Evolutionary conservation across 345 rosid species (phyloP).

Genomic region (Eucalyptus cloeziana): DNA sequence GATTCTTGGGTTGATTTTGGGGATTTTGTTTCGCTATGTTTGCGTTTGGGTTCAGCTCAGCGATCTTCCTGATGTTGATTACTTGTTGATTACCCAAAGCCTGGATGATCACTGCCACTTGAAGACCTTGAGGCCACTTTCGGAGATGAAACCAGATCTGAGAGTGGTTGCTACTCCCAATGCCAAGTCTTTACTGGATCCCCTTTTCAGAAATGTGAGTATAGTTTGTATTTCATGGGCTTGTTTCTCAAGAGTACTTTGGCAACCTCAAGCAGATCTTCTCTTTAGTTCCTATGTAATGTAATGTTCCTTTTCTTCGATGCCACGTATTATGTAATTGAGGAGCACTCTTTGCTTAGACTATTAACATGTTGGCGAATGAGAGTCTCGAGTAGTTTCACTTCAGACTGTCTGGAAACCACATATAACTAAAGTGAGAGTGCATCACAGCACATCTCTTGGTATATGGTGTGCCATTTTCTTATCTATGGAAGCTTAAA

Average conservation of each 20-base stretch:
- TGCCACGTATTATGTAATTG: not conserved
- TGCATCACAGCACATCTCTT: not conserved
- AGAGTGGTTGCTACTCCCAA: constrained; percentile 81
- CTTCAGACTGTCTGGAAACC: not conserved
- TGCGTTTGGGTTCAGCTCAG: constrained; percentile 44
- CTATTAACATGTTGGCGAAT: not conserved
- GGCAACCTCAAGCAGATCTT: not conserved
- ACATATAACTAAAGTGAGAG: not conserved
- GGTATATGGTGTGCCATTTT: not conserved
- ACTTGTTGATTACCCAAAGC: constrained; percentile 84
- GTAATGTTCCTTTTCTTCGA: not conserved
- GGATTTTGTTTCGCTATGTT: not conserved
- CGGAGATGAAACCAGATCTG: constrained; percentile 41
- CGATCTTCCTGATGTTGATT: constrained; percentile 73
- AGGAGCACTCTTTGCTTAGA: not conserved
- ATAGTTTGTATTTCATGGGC: not conserved
- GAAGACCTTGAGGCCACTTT: constrained; percentile 66
- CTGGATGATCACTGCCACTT: constrained; percentile 94
- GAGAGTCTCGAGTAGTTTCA: not conserved
- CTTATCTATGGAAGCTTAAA: not conserved
- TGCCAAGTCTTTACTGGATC: constrained; percentile 81
- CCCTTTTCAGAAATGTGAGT: constrained; percentile 64
- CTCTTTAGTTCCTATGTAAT: not conserved
- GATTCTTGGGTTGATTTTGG: not conserved
- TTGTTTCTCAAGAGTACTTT: not conserved